phyloP scores from a whole-genome alignment of 805 yeast genomes.

The Hanseniaspora jakobsenii region DNA sequence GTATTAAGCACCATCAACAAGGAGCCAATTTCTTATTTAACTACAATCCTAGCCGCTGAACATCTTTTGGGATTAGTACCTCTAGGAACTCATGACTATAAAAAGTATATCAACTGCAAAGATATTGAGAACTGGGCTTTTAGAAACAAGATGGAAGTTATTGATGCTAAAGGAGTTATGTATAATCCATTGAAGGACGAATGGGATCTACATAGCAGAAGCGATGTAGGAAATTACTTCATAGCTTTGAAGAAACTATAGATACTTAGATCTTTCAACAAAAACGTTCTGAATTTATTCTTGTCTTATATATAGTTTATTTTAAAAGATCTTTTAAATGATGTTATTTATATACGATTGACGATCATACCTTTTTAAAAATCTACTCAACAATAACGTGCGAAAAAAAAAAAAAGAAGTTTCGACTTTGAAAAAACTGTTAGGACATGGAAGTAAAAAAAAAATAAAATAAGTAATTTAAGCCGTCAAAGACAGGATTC shows the following conservation, averaged over 20 bases:
- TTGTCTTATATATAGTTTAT: too few species aligned
- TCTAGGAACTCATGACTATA: conserved; percentile 76
- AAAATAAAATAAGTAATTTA: not conserved
- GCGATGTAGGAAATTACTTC: conserved; percentile 70
- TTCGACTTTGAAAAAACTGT: not conserved
- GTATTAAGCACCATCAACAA: conserved; percentile 88
- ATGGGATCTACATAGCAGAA: conserved; percentile 58
- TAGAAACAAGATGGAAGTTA: conserved; percentile 40
- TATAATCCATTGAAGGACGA: conserved; percentile 67
- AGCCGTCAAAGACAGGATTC: conserved; percentile 16
- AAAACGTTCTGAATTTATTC: conserved; percentile 18
- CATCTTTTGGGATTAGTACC: conserved; percentile 73
- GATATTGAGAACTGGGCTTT: conserved; percentile 56
- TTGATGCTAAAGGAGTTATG: conserved; percentile 62
- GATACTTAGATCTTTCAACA: conserved; percentile 21
- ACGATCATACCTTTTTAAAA: too few species aligned
- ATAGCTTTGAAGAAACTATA: conserved; percentile 55
- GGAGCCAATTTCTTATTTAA: conserved; percentile 75
- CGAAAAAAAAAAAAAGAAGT: not conserved
- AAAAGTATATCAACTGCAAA: conserved; percentile 66
- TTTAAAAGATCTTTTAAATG: too few species aligned
- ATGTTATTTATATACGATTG: too few species aligned
- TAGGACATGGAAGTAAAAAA: too few species aligned
- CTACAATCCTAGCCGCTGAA: conserved; percentile 87
- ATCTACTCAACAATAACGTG: not conserved